Percentiles rank a stretch among this genome's conserved stretches.
Evolutionary conservation across 208 protist species (phyloP).

Genomic region (Zelonia costaricensis): DNA sequence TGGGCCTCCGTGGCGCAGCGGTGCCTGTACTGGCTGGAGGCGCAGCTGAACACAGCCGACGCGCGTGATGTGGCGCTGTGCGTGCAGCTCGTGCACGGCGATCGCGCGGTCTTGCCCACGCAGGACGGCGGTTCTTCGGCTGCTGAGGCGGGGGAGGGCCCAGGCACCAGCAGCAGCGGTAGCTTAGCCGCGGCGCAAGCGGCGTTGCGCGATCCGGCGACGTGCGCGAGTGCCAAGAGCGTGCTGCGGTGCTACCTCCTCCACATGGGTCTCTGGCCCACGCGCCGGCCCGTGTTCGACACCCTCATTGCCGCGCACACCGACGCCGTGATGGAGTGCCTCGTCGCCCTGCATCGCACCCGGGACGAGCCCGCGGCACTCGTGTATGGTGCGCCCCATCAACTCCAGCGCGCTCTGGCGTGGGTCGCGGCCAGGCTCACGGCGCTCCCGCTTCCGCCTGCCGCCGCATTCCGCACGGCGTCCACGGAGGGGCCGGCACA

Average conservation of each 20-base stretch:
- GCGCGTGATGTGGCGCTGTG: background rate
- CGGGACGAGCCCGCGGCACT: conserved; percentile 4
- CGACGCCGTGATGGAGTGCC: conserved; percentile 10
- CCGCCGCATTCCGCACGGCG: no score
- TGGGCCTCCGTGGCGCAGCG: conserved; percentile 9
- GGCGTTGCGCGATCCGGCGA: background rate
- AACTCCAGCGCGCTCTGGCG: conserved; percentile 18
- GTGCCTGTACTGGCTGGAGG: conserved; percentile 29
- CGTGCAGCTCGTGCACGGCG: background rate
- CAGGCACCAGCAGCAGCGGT: no score
- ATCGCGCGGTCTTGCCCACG: no score
- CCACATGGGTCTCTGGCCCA: conserved; percentile 1
- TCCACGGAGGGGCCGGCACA: no score
- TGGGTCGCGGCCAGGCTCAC: conserved; percentile 21
- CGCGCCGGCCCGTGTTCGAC: conserved; percentile 5
- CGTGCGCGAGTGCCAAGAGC: background rate
- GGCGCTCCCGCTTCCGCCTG: conserved; percentile 1
- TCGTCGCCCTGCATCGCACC: conserved; percentile 15
- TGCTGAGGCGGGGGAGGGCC: no score
- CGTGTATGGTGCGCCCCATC: conserved; percentile 22
- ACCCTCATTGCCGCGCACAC: conserved; percentile 14
- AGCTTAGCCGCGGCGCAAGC: background rate
- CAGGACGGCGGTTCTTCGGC: no score
- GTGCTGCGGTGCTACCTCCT: conserved; percentile 11
- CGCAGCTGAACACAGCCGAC: conserved; percentile 22